A percentile compares a stretch with the other conserved stretches of the same genome.
Evolutionary conservation across 208 protist species (phyloP).

Genomic region (Trypanosomatidae sp.): DNA sequence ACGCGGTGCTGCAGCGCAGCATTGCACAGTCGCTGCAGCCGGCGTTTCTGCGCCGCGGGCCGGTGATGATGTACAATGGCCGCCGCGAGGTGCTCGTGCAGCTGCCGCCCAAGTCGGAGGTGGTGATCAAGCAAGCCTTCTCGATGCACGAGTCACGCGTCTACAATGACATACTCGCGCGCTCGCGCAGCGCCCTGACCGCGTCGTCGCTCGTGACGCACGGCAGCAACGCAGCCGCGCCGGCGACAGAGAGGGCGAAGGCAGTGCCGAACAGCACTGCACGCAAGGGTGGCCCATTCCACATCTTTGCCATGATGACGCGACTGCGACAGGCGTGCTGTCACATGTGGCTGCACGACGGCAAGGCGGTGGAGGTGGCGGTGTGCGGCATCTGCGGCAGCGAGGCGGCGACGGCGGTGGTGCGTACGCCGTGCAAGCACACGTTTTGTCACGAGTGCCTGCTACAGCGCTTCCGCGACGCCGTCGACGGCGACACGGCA

Average conservation of each 20-base stretch:
- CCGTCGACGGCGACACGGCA: conserved; percentile 52
- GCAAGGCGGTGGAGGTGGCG: conserved; percentile 30
- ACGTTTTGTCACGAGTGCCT: conserved; percentile 82
- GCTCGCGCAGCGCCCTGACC: conserved; percentile 56
- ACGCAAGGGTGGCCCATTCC: conserved; percentile 49
- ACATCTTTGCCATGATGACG: conserved; percentile 91
- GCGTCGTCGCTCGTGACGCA: too few relatives aligned
- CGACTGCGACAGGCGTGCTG: conserved; percentile 88
- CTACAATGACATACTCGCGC: conserved; percentile 81
- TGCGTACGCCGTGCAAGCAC: conserved; percentile 70
- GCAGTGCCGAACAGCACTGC: conserved; percentile 6
- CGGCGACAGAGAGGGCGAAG: too few relatives aligned
- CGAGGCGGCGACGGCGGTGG: conserved; percentile 28
- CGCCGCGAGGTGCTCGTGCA: conserved; percentile 62
- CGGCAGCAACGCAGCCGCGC: too few relatives aligned
- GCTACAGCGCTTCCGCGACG: conserved; percentile 62
- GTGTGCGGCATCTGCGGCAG: conserved; percentile 73
- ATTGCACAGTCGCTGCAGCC: conserved; percentile 82
- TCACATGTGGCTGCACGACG: conserved; percentile 81
- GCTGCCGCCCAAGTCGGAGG: conserved; percentile 68
- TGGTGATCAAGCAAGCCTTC: conserved; percentile 51
- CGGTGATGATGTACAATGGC: conserved; percentile 82
- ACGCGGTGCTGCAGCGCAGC: conserved; percentile 57
- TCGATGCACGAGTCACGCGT: conserved; percentile 47
- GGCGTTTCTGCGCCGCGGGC: conserved; percentile 71